Evolutionary conservation across 78 protist genomes (phyloP).

Genomic region (Pigoraptor vietnamica): DNA sequence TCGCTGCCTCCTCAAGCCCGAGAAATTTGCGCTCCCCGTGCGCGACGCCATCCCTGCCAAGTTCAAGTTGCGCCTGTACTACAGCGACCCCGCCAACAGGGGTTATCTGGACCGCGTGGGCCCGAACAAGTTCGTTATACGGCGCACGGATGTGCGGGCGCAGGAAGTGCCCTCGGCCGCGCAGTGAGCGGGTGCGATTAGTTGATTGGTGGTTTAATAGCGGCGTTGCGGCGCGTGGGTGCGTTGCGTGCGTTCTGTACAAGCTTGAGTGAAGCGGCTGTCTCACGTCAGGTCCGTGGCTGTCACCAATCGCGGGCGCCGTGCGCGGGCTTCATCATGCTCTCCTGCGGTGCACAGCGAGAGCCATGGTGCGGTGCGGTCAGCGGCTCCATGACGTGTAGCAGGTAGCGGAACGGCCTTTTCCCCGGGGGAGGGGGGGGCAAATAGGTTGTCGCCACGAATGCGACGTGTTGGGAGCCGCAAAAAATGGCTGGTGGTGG

Average conservation of each 20-base stretch:
- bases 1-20: slow-evolving; percentile 44
- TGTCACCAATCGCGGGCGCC: not conserved
- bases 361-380: not conserved
- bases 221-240: not conserved
- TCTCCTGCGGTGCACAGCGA: not conserved
- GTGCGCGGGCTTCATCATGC: not conserved
- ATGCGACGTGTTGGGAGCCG: too few relatives aligned
- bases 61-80: slow-evolving; percentile 17
- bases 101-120: not conserved
- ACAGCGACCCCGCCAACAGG: not conserved
- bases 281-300: too few relatives aligned
- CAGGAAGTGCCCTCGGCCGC: not conserved
- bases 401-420: too few relatives aligned
- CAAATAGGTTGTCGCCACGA: not conserved
- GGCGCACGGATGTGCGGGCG: not conserved
- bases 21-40: slow-evolving; percentile 45
- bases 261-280: too few relatives aligned
- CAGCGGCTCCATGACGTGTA: not conserved
- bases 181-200: not conserved
- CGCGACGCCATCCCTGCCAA: slow-evolving; percentile 41
- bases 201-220: not conserved
- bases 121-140: not conserved
- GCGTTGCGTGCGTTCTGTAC: not conserved
- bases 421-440: not conserved
- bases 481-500: too few relatives aligned